These are phyloP conservation scores for Cochliopodium minus DNA, from an alignment of 208 protist genomes.

Conservation along the genomic window DNA sequence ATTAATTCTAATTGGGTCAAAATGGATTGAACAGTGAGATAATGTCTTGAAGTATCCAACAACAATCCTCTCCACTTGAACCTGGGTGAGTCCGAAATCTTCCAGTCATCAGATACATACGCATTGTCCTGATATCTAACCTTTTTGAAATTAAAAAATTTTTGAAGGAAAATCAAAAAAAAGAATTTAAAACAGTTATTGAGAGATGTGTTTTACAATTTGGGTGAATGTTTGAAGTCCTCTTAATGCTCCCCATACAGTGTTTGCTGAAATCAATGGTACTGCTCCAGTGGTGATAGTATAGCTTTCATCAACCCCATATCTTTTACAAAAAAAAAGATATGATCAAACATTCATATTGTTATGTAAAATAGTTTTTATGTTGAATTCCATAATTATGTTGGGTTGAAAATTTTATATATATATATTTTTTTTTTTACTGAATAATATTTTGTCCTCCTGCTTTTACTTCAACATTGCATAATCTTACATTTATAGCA, in stretches of 20 bases:
- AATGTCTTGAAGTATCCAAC: constrained; percentile 36
- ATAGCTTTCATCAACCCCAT: constrained; percentile 6
- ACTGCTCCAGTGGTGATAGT: neutral
- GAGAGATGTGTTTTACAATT: constrained; percentile 12
- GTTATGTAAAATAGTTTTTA: too few species aligned
- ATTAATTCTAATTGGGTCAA: constrained; percentile 24
- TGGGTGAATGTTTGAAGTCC: constrained; percentile 32
- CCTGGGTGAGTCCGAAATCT: constrained; percentile 25
- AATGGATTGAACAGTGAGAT: constrained; percentile 7
- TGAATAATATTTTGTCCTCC: too few species aligned
- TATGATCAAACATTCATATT: too few species aligned
- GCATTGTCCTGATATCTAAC: neutral
- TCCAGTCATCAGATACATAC: neutral
- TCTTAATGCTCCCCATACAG: constrained; percentile 24
- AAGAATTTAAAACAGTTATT: neutral
- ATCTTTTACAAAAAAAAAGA: too few species aligned
- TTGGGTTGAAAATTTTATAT: too few species aligned
- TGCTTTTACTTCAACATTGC: too few species aligned
- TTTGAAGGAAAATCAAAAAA: neutral
- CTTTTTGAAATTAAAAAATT: neutral
- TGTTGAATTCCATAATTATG: too few species aligned
- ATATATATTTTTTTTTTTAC: too few species aligned
- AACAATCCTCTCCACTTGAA: constrained; percentile 38
- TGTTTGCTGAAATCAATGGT: constrained; percentile 13
- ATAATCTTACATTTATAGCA: too few species aligned